phyloP scores from a whole-genome alignment of 176 grass and related monocot species.

The Cymbopogon citratus region DNA sequence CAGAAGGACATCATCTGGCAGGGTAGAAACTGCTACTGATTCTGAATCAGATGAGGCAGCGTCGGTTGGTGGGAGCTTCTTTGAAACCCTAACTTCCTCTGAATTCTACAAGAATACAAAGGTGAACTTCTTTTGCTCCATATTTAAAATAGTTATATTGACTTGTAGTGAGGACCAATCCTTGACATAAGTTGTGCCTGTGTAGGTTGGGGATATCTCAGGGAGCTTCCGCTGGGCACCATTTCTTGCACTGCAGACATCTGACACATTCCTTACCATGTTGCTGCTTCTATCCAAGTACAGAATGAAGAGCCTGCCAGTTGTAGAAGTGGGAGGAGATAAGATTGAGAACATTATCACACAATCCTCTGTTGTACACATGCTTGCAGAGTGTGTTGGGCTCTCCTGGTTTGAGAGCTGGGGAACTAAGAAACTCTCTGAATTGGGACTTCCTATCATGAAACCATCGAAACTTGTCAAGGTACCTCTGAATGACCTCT shows the following conservation, averaged over 20 bases:
- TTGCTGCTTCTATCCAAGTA: conserved; percentile 90
- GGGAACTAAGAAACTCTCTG: conserved; percentile 72
- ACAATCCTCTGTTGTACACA: conserved; percentile 86
- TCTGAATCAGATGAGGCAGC: conserved; percentile 45
- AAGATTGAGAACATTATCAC: conserved; percentile 94
- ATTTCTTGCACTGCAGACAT: conserved; percentile 89
- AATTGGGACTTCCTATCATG: conserved; percentile 81
- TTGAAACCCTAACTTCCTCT: conserved; percentile 82
- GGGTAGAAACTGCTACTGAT: conserved; percentile 45
- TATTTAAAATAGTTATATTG: neutral
- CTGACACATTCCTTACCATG: conserved; percentile 97
- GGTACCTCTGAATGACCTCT: conserved; percentile 26
- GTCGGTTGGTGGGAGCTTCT: conserved; percentile 75
- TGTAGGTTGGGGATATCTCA: conserved; percentile 80
- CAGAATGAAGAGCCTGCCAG: conserved; percentile 94
- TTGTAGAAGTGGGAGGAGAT: conserved; percentile 77
- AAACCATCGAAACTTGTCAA: conserved; percentile 66
- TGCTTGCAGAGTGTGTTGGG: conserved; percentile 94
- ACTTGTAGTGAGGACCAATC: neutral
- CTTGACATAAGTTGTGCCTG: neutral
- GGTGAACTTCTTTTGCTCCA: conserved; percentile 39
- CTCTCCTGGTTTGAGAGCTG: conserved; percentile 94
- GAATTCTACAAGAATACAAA: conserved; percentile 99
- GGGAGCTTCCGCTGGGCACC: conserved; percentile 93
- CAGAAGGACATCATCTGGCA: conserved; percentile 46